phyloP scores from a whole-genome alignment of 1,284 basidiomycete species.

The Sphagnurus paluster region DNA sequence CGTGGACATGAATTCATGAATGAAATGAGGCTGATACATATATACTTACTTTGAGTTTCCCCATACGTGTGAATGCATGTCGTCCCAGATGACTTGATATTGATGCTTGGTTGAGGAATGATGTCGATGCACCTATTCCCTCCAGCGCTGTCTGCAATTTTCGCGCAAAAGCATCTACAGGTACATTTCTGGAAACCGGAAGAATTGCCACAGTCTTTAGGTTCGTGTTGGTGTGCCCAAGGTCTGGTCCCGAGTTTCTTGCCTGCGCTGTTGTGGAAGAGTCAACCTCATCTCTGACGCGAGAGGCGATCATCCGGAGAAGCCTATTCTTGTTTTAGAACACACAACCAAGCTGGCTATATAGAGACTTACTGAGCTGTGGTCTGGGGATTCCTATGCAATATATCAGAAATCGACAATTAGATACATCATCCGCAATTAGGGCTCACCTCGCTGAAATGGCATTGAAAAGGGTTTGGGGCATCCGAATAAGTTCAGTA shows the following conservation, averaged over 20 bases:
- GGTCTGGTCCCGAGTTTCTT: conserved; percentile 50
- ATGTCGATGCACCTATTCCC: conserved; percentile 85
- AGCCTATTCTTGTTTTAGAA: conserved; percentile 45
- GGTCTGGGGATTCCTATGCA: conserved; percentile 85
- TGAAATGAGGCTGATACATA: neutral
- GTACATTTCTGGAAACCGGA: conserved; percentile 80
- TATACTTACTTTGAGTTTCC: conserved; percentile 76
- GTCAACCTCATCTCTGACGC: conserved; percentile 84
- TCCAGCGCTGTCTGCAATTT: conserved; percentile 89
- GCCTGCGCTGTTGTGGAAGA: conserved; percentile 48
- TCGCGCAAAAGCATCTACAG: conserved; percentile 84
- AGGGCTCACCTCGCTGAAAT: conserved; percentile 77
- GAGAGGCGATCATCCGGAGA: conserved; percentile 89
- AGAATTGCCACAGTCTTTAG: conserved; percentile 91
- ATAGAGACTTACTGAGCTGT: conserved; percentile 78
- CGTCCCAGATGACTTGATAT: conserved; percentile 88
- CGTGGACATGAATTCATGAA: neutral
- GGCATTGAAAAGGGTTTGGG: conserved; percentile 96
- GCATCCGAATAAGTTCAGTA: conserved; percentile 97
- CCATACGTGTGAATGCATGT: conserved; percentile 93
- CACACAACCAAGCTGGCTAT: conserved; percentile 5
- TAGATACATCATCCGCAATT: neutral
- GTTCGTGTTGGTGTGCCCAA: conserved; percentile 84
- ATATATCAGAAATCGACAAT: conserved; percentile 5
- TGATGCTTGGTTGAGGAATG: conserved; percentile 89